Evolutionary conservation across 306 rosid genomes (phyloP), one percentile per base, ranked within the genome.

Genomic region (Prunus kanzakura): DNA sequence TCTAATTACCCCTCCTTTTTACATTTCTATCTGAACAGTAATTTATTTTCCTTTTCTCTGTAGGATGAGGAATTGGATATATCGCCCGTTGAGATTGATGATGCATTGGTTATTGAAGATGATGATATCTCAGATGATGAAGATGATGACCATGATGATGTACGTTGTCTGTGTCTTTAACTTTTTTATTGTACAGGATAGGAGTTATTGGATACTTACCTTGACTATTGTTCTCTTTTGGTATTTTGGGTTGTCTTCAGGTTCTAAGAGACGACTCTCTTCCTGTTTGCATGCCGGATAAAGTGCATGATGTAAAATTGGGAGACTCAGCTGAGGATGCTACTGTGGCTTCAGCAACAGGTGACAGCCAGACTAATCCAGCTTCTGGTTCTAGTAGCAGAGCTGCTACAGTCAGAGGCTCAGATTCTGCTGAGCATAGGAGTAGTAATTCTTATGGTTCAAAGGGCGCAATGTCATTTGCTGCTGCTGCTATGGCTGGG

Each of bases 401-500:
- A 78, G 94, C 87, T 82, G 97, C 91, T 67, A 69, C 88, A 15
- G 90, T 71, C 50, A 88, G 83, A 88, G 97, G 90, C 7, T 75
- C 93, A 2, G 97, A 89, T 79, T 80, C 92, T 32, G 71, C 87
- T 58, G 99, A 95, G 77, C 88, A 90, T 67, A 88, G 93, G 81
- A 87, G 91, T 70, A 87, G 84, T 68, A 87, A 79, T 85, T 88
- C 95, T 80, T 89, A 91, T 79, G 78, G 90, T 65, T 87, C 98
- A 46, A 89, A 92, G 77, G 97, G 97, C 72, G 97, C 91, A 64
- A 92, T 96, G 99, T 91, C 99, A 70, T 96, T 96, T 82, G 98
- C 98, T 82, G 98, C 98, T 76, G 99, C 99, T 58, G 97, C 99
- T 65, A 96, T 91, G 98, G 96, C 99, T 68, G 99, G 99, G 52